Evolutionary conservation across 2,329 filamentous ascomycete species (phyloP).

Genomic region (Paecilomyces variotii): DNA sequence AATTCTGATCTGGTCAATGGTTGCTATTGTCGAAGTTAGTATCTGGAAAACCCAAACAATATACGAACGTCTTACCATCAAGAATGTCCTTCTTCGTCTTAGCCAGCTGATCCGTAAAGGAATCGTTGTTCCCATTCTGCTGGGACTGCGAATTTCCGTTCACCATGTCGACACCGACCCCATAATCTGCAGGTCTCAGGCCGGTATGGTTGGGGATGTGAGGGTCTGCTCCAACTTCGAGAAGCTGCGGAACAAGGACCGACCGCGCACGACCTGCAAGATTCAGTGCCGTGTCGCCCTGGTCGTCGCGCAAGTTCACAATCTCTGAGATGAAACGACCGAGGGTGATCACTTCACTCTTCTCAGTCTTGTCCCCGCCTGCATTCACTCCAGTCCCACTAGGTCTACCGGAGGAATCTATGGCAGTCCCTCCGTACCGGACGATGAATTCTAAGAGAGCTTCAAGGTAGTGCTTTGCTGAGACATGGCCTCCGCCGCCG

Average conservation of each 20-base stretch:
- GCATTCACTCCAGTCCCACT: constrained; percentile 19
- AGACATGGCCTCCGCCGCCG: constrained; percentile 78
- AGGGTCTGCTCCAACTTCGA: constrained; percentile 93
- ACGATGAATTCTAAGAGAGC: constrained; percentile 91
- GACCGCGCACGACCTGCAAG: constrained; percentile 90
- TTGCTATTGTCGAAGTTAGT: constrained; percentile 30
- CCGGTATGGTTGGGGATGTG: constrained; percentile 85
- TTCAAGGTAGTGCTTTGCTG: constrained; percentile 89
- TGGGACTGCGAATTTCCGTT: constrained; percentile 37
- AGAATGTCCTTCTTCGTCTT: constrained; percentile 40
- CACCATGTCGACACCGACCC: constrained; percentile 64
- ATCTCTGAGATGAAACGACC: constrained; percentile 95
- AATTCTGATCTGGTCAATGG: constrained; percentile 33
- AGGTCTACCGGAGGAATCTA: constrained; percentile 39
- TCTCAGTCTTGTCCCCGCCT: constrained; percentile 16
- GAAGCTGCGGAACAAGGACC: constrained; percentile 91
- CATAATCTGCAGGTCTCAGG: constrained; percentile 85
- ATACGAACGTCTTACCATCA: constrained; percentile 25
- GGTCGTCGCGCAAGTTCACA: constrained; percentile 89
- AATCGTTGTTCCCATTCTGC: constrained; percentile 39
- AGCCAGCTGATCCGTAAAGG: constrained; percentile 36
- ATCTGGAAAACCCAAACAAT: constrained; percentile 7
- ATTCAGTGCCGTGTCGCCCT: constrained; percentile 90
- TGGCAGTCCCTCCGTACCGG: constrained; percentile 63
- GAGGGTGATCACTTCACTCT: constrained; percentile 66